Percentiles rank a stretch among this genome's conserved stretches.
Evolutionary conservation across 768 basidiomycete genomes (phyloP).

Genomic region (Trametes maxima): DNA sequence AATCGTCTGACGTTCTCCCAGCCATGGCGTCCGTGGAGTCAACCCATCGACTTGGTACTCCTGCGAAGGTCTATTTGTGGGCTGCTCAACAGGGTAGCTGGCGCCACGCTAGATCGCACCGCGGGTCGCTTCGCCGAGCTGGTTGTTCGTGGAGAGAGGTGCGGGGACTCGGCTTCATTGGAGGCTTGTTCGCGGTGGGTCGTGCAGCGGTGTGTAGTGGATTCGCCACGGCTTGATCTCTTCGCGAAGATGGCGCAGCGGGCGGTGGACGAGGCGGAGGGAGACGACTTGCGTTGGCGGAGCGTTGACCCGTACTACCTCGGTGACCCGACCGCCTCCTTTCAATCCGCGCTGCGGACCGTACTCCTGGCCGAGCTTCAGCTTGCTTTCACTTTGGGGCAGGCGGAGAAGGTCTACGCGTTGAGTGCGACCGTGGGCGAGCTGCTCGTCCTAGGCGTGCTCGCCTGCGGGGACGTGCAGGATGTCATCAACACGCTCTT

Average conservation of each 20-base stretch:
- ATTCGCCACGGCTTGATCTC: conserved; percentile 52
- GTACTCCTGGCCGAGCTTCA: conserved; percentile 17
- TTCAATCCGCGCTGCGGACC: conserved; percentile 19
- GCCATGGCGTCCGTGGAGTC: conserved; percentile 31
- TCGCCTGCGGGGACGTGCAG: conserved; percentile 26
- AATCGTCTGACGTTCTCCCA: neutral
- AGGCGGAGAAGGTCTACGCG: neutral
- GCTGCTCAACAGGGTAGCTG: conserved; percentile 59
- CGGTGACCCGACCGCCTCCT: conserved; percentile 23
- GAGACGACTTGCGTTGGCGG: conserved; percentile 31
- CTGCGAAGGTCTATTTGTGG: conserved; percentile 56
- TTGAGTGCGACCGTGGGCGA: conserved; percentile 27
- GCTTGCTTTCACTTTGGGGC: neutral
- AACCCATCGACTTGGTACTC: conserved; percentile 37
- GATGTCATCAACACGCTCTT: conserved; percentile 27
- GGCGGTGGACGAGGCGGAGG: conserved; percentile 46
- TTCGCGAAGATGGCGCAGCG: conserved; percentile 54
- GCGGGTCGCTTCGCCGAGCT: conserved; percentile 51
- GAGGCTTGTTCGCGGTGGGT: conserved; percentile 53
- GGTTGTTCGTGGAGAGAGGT: conserved; percentile 49
- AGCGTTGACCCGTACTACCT: conserved; percentile 27
- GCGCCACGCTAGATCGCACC: conserved; percentile 53
- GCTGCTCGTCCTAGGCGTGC: conserved; percentile 28
- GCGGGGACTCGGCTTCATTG: conserved; percentile 50
- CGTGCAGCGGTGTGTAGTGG: conserved; percentile 57